A percentile compares a stretch with the other conserved stretches of the same genome.
These are phyloP conservation scores for Cenchrus purpureus DNA, from an alignment of 176 grass and related monocot species.

Conservation along the genomic window DNA sequence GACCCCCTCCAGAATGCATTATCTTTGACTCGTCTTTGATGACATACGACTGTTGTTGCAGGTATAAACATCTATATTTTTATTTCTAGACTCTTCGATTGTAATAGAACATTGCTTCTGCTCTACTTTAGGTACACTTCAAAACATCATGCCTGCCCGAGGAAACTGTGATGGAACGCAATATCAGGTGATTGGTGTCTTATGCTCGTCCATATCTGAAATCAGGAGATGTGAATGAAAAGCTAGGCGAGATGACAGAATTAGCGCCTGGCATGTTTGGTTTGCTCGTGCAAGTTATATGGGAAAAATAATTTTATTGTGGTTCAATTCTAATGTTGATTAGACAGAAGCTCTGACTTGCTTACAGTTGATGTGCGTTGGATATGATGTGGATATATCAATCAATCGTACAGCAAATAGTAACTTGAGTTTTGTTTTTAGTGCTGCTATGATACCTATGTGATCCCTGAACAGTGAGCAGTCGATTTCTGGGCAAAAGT, in stretches of 20 bases:
- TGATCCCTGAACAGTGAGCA: not conserved
- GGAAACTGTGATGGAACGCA: slow-evolving; percentile 28
- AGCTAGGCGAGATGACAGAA: slow-evolving; percentile 30
- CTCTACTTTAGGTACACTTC: slow-evolving; percentile 44
- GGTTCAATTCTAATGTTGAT: slow-evolving; percentile 37
- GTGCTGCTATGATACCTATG: not conserved
- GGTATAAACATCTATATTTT: slow-evolving; percentile 11
- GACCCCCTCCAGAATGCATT: slow-evolving; percentile 11
- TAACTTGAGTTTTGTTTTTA: slow-evolving; percentile 36
- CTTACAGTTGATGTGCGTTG: slow-evolving; percentile 37
- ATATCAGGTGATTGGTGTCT: slow-evolving; percentile 3
- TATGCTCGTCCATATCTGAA: slow-evolving; percentile 34
- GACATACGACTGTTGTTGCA: not conserved
- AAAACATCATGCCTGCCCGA: slow-evolving; percentile 30
- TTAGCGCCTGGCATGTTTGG: slow-evolving; percentile 28
- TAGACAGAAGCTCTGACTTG: slow-evolving; percentile 46
- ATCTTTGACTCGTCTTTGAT: slow-evolving; percentile 42
- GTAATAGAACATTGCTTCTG: slow-evolving; percentile 42
- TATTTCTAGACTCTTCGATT: slow-evolving; percentile 11
- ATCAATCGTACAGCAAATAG: slow-evolving; percentile 51
- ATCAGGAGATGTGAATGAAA: slow-evolving; percentile 33
- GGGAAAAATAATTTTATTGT: not conserved
- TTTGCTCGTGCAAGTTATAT: slow-evolving; percentile 24
- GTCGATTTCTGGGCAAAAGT: not conserved
- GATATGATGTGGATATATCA: slow-evolving; percentile 36